Percentiles rank a stretch among this genome's conserved stretches.
phyloP scores from a whole-genome alignment of 208 protist genomes.

The Naegleria gruberi region DNA sequence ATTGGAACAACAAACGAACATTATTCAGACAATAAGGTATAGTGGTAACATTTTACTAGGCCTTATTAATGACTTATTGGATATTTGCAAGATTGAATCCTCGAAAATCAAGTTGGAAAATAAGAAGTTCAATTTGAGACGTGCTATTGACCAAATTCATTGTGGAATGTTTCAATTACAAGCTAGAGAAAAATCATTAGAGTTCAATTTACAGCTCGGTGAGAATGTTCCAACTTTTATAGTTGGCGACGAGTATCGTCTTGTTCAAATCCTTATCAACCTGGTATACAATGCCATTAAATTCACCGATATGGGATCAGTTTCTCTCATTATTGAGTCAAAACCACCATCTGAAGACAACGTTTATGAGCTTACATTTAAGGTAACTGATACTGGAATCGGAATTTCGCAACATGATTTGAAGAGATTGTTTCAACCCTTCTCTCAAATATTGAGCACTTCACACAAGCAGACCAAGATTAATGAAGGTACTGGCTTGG shows the following conservation, averaged over 20 bases:
- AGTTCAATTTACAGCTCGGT: constrained; percentile 15
- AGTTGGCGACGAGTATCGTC: constrained; percentile 26
- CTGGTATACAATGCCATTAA: constrained; percentile 35
- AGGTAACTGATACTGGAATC: constrained; percentile 35
- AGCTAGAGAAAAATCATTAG: constrained; percentile 15
- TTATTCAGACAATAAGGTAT: constrained; percentile 25
- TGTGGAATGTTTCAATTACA: not conserved
- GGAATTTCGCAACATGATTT: constrained; percentile 21
- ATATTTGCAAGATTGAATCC: constrained; percentile 31
- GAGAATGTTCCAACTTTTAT: not conserved
- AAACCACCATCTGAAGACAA: not conserved
- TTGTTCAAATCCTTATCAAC: constrained; percentile 33
- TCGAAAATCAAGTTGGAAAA: constrained; percentile 21
- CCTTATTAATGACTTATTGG: constrained; percentile 40
- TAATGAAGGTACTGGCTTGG: constrained; percentile 33
- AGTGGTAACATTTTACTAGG: constrained; percentile 30
- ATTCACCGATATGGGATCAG: constrained; percentile 28
- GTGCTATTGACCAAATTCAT: not conserved
- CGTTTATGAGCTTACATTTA: not conserved
- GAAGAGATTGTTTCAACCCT: constrained; percentile 28
- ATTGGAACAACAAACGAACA: not conserved
- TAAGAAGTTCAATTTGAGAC: not conserved
- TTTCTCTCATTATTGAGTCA: constrained; percentile 17
- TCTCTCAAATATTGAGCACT: constrained; percentile 17
- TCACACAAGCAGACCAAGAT: not conserved